These are phyloP conservation scores for Tubosaeta sp. DNA, from an alignment of 768 basidiomycete genomes.

Conservation along the genomic window DNA sequence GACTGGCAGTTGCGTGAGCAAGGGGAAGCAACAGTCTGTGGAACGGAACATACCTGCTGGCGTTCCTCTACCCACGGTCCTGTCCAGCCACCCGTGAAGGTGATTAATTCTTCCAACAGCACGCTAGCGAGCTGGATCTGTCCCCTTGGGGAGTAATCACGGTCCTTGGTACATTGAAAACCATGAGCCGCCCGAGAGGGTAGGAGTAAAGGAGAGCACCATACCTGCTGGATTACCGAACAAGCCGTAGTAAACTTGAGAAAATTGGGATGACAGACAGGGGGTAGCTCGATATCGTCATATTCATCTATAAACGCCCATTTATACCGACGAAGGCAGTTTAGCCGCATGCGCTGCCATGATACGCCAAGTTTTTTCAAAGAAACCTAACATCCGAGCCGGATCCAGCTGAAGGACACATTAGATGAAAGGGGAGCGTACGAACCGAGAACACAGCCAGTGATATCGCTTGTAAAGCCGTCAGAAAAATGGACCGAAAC, in stretches of 20 bases:
- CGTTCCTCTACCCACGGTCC: slow-evolving; percentile 48
- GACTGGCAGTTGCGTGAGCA: slow-evolving; percentile 33
- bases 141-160: slow-evolving; percentile 37
- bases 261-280: slow-evolving; percentile 56
- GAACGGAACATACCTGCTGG: slow-evolving; percentile 33
- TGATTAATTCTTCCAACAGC: slow-evolving; percentile 33
- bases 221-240: slow-evolving; percentile 37
- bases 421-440: neutral
- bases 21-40: neutral
- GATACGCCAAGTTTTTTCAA: slow-evolving; percentile 44
- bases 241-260: slow-evolving; percentile 43
- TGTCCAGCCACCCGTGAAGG: slow-evolving; percentile 37
- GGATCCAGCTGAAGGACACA: neutral
- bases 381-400: slow-evolving; percentile 38
- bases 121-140: slow-evolving; percentile 42
- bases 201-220: neutral
- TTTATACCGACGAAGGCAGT: slow-evolving; percentile 67
- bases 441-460: slow-evolving; percentile 52
- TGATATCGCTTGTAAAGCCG: slow-evolving; percentile 55
- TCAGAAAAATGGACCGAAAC: slow-evolving; percentile 50
- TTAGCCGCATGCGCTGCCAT: slow-evolving; percentile 49
- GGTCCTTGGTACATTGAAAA: slow-evolving; percentile 27
- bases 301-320: slow-evolving; percentile 70
- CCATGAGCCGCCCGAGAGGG: neutral
- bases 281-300: slow-evolving; percentile 41